Conservation (phyloP, 257 asterid genomes). For the Nicotiana obtusifolia region DNA sequence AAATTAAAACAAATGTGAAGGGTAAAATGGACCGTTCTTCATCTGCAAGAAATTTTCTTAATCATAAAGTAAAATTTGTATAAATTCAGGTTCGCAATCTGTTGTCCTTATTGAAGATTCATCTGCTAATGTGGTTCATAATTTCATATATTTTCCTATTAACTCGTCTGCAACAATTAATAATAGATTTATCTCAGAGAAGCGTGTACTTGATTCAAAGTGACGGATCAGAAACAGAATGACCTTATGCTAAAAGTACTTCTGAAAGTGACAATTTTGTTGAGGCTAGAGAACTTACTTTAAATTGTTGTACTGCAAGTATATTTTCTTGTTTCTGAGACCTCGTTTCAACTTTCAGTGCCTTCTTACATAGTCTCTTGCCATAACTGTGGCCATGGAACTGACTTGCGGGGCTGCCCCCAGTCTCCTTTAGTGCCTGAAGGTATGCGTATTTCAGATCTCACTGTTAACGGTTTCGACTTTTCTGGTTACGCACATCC, state of each 20-base stretch:
- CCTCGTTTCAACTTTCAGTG: constrained; percentile 45
- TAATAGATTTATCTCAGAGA: neutral
- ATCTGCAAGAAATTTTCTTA: neutral
- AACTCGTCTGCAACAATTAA: neutral
- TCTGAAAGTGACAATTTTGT: neutral
- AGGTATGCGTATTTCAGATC: constrained; percentile 38
- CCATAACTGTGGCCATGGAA: constrained; percentile 94
- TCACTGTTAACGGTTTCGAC: neutral
- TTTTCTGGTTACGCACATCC: neutral
- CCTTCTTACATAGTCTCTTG: constrained; percentile 78
- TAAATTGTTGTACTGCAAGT: neutral
- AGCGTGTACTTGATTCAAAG: neutral
- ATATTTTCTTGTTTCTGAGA: constrained; percentile 12
- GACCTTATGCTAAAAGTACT: neutral
- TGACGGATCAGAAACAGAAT: neutral
- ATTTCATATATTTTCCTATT: neutral
- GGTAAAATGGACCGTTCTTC: neutral
- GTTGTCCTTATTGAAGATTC: neutral
- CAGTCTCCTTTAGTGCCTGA: constrained; percentile 74
- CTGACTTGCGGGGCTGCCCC: constrained; percentile 95
- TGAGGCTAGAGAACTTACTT: neutral
- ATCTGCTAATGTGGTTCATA: neutral
- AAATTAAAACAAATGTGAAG: neutral
- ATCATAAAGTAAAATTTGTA: neutral
- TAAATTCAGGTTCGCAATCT: neutral